A percentile compares a stretch with the other conserved stretches of the same genome.
Conservation (phyloP, 805 yeast genomes). For the Hanseniaspora thailandica region DNA sequence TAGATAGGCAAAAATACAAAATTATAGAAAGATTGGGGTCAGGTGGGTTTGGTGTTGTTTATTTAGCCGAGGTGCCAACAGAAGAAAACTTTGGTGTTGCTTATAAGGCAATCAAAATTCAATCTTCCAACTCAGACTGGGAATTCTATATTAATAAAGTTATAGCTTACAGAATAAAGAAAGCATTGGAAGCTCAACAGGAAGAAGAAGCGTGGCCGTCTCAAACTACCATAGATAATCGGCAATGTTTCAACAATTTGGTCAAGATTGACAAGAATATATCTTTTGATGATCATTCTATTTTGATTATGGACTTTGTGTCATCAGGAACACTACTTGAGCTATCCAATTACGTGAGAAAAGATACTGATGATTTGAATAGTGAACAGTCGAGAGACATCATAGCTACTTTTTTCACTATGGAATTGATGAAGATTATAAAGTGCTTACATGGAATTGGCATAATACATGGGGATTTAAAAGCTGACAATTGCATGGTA, state of each 20-base stretch:
- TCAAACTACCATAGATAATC: too few relatives aligned
- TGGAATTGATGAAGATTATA: constrained; percentile 50
- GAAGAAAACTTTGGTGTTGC: constrained; percentile 43
- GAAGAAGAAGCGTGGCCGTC: too few relatives aligned
- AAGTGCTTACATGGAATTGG: constrained; percentile 52
- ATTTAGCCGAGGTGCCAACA: constrained; percentile 33
- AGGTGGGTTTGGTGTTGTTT: constrained; percentile 75
- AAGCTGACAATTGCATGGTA: constrained; percentile 78
- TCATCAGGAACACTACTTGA: constrained; percentile 66
- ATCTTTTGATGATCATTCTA: constrained; percentile 54
- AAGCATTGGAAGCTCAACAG: too few relatives aligned
- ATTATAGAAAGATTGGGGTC: constrained; percentile 43
- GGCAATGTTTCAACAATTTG: constrained; percentile 25
- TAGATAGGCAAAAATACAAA: constrained; percentile 28
- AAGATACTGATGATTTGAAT: constrained; percentile 19
- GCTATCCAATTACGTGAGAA: constrained; percentile 42
- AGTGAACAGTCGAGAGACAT: constrained; percentile 43
- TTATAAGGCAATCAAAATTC: constrained; percentile 59
- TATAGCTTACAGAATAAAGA: constrained; percentile 40
- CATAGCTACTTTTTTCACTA: constrained; percentile 48
- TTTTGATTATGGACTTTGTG: constrained; percentile 49
- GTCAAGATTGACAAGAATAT: constrained; percentile 4
- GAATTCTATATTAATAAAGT: constrained; percentile 64
- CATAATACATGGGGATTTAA: constrained; percentile 74
- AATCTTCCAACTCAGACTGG: constrained; percentile 62